Percentiles rank a stretch among this genome's conserved stretches.
These are phyloP conservation scores for Boletus pseudo-olivaceus DNA, from an alignment of 768 basidiomycete genomes.

Conservation along the genomic window DNA sequence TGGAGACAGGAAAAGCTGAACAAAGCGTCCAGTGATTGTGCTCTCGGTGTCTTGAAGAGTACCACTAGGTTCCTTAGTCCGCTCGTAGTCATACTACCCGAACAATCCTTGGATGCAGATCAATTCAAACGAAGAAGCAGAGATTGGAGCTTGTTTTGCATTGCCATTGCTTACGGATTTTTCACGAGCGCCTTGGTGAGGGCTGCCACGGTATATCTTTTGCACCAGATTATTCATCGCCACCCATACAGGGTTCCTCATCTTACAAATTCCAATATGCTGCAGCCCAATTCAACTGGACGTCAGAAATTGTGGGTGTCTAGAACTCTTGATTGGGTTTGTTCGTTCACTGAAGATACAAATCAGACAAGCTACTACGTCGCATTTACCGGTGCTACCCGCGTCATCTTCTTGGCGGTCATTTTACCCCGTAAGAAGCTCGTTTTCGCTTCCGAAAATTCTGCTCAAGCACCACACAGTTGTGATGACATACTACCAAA, in stretches of 20 bases:
- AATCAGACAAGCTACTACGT: slow-evolving; percentile 71
- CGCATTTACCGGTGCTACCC: slow-evolving; percentile 47
- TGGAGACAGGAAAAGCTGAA: slow-evolving; percentile 10
- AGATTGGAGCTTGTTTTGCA: slow-evolving; percentile 64
- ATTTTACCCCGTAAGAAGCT: slow-evolving; percentile 56
- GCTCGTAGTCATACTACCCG: slow-evolving; percentile 60
- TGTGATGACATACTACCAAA: slow-evolving; percentile 47
- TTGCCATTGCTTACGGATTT: slow-evolving; percentile 53
- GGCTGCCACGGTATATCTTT: background rate
- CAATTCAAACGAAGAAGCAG: slow-evolving; percentile 39
- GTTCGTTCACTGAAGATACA: background rate
- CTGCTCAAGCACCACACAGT: slow-evolving; percentile 34
- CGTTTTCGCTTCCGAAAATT: background rate
- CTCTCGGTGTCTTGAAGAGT: slow-evolving; percentile 32
- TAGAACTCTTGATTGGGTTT: background rate
- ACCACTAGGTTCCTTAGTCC: slow-evolving; percentile 68
- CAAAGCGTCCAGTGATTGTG: background rate
- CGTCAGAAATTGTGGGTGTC: slow-evolving; percentile 52
- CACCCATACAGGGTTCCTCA: slow-evolving; percentile 46
- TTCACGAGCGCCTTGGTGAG: slow-evolving; percentile 45
- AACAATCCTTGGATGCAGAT: slow-evolving; percentile 28
- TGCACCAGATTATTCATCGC: background rate
- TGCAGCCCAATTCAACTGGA: slow-evolving; percentile 60
- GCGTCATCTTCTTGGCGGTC: slow-evolving; percentile 53
- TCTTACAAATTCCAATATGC: slow-evolving; percentile 65